phyloP scores from a whole-genome alignment of 1,284 basidiomycete species.

The Fereydounia khargensis region DNA sequence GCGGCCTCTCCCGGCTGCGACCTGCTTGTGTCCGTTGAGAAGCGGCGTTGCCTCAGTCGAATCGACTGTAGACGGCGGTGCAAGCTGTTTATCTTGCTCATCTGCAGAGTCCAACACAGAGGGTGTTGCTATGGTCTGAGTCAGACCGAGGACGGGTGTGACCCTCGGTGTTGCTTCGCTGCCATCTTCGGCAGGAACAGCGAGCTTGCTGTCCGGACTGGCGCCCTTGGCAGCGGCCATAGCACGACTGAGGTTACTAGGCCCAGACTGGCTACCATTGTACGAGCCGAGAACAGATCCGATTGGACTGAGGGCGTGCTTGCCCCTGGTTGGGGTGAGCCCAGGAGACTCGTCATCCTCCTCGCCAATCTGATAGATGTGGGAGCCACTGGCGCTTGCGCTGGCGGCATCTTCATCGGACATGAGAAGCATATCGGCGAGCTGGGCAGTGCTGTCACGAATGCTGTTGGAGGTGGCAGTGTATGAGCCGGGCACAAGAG shows the following conservation, averaged over 20 bases:
- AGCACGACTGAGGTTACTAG: conserved; percentile 28
- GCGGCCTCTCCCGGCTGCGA: too few relatives aligned
- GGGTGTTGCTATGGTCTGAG: too few relatives aligned
- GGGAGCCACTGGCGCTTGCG: conserved; percentile 12
- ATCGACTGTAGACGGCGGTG: too few relatives aligned
- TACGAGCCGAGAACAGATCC: conserved; percentile 17
- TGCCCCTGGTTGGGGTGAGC: not conserved
- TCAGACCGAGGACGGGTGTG: conserved; percentile 14
- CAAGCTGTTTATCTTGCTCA: conserved; percentile 1
- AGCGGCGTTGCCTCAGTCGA: too few relatives aligned
- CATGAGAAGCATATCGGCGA: conserved; percentile 47
- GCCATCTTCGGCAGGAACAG: conserved; percentile 18
- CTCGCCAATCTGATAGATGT: conserved; percentile 30
- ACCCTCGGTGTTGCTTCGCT: conserved; percentile 21
- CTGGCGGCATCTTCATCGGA: conserved; percentile 34
- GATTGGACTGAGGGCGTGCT: conserved; percentile 3
- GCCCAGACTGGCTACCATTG: conserved; percentile 10
- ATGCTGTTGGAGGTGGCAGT: conserved; percentile 49
- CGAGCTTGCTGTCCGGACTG: conserved; percentile 19
- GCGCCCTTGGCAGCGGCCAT: conserved; percentile 16
- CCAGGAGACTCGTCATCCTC: conserved; percentile 7
- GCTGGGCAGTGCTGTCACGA: conserved; percentile 48
- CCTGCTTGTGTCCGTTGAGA: too few relatives aligned
- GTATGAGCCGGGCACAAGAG: conserved; percentile 37
- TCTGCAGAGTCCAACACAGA: not conserved